Conservation (phyloP, 805 yeast genomes). For the Candida stauntonica region DNA sequence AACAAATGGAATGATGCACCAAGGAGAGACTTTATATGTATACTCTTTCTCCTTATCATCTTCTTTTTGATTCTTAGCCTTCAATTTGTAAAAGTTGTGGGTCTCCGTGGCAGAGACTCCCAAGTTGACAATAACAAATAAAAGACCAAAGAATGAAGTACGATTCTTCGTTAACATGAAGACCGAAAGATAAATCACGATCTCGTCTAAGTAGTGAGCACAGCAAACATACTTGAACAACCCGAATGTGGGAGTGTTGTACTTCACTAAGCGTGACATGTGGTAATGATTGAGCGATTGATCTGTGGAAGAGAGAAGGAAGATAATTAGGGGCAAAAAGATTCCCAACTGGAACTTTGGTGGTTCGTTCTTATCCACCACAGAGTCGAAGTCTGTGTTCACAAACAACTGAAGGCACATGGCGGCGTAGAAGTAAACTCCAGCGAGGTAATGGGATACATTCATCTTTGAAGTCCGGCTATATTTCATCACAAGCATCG, state of each 20-base stretch:
- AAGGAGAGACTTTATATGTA: conserved; percentile 25
- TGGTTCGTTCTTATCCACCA: conserved; percentile 1
- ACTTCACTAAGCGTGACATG: conserved; percentile 27
- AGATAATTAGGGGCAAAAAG: conserved; percentile 15
- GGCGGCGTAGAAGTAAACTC: conserved; percentile 52
- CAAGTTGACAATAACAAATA: conserved; percentile 42
- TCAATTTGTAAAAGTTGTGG: conserved; percentile 38
- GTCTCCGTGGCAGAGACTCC: conserved; percentile 52
- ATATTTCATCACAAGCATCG: conserved; percentile 44
- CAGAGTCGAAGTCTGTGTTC: conserved; percentile 23
- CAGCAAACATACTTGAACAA: conserved; percentile 48
- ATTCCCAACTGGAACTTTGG: conserved; percentile 6
- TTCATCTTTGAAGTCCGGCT: conserved; percentile 51
- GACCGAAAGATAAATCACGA: conserved; percentile 45
- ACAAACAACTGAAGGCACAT: conserved; percentile 38
- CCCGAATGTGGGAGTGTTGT: conserved; percentile 48
- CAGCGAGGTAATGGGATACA: conserved; percentile 61
- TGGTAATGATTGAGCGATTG: conserved; percentile 35
- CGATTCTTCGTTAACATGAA: conserved; percentile 17
- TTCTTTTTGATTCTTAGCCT: conserved; percentile 5
- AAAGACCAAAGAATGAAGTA: conserved; percentile 19
- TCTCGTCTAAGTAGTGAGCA: conserved; percentile 71
- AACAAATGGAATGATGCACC: conserved; percentile 37
- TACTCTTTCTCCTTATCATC: conserved; percentile 6
- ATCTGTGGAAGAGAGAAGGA: conserved; percentile 34